A percentile compares a stretch with the other conserved stretches of the same genome.
phyloP scores from a whole-genome alignment of 352 stramenopile genomes.

The Globisporangium spinosum region DNA sequence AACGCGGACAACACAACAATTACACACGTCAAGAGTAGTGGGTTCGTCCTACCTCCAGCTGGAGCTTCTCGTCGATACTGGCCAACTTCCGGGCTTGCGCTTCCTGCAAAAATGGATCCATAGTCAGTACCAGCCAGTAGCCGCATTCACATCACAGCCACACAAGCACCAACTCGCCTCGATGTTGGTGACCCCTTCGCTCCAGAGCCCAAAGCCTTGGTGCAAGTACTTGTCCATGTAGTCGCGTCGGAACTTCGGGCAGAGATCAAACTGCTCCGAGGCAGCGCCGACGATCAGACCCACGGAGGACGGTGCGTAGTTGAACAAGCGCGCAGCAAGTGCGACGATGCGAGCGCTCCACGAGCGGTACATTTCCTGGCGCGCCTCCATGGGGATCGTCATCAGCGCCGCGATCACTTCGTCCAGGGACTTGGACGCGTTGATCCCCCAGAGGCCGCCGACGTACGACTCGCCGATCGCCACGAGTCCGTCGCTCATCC shows the following conservation, averaged over 20 bases:
- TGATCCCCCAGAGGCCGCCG: slow-evolving; percentile 63
- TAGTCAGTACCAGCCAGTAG: not conserved
- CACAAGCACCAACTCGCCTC: slow-evolving; percentile 20
- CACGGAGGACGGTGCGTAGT: slow-evolving; percentile 67
- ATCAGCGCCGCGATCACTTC: slow-evolving; percentile 71
- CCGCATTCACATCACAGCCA: not conserved
- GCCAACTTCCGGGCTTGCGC: slow-evolving; percentile 71
- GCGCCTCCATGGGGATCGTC: slow-evolving; percentile 76
- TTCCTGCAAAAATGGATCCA: slow-evolving; percentile 19
- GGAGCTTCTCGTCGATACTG: slow-evolving; percentile 53
- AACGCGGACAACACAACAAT: not conserved
- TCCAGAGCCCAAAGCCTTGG: slow-evolving; percentile 75
- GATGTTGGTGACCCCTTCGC: slow-evolving; percentile 37
- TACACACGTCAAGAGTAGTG: not conserved
- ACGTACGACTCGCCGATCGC: slow-evolving; percentile 84
- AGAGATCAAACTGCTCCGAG: slow-evolving; percentile 74
- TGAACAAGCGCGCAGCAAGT: slow-evolving; percentile 69
- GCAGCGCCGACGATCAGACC: slow-evolving; percentile 64
- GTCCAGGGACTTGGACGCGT: slow-evolving; percentile 52
- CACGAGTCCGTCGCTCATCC: slow-evolving; percentile 82
- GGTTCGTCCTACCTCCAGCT: slow-evolving; percentile 37
- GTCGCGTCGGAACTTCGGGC: slow-evolving; percentile 52
- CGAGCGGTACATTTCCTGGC: slow-evolving; percentile 84
- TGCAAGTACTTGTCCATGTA: slow-evolving; percentile 82
- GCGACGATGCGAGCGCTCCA: slow-evolving; percentile 77